A percentile compares a stretch with the other conserved stretches of the same genome.
These are phyloP conservation scores for Sporothrix curviconia DNA, from an alignment of 2,329 filamentous ascomycete genomes.

Conservation along the genomic window DNA sequence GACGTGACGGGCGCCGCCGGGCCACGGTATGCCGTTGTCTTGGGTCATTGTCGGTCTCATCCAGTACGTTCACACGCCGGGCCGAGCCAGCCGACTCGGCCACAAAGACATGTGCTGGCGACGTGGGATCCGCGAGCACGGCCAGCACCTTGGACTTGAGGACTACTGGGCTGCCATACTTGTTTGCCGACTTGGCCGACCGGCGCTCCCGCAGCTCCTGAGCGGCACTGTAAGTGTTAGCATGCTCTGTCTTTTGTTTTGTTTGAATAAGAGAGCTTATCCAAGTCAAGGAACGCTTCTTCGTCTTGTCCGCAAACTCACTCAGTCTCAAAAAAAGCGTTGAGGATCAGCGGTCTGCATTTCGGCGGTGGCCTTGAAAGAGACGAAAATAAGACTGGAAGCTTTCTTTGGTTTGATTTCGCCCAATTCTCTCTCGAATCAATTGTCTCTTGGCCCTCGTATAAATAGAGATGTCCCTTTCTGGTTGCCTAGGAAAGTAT, in stretches of 20 bases:
- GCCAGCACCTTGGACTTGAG: constrained; percentile 84
- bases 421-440: neutral
- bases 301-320: constrained; percentile 40
- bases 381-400: neutral
- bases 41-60: constrained; percentile 52
- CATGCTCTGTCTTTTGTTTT: neutral
- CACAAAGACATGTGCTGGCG: constrained; percentile 58
- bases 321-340: constrained; percentile 92
- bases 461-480: neutral
- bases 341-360: constrained; percentile 69
- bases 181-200: constrained; percentile 65
- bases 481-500: neutral
- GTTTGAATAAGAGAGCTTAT: too few relatives aligned
- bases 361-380: neutral
- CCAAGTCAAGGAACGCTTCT: too few relatives aligned
- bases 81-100: constrained; percentile 83
- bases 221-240: constrained; percentile 41
- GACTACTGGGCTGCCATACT: constrained; percentile 70
- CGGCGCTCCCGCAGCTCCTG: constrained; percentile 51
- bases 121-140: constrained; percentile 59
- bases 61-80: constrained; percentile 59
- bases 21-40: constrained; percentile 54
- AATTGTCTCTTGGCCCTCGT: neutral
- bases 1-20: constrained; percentile 76
- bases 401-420: neutral